Evolutionary conservation across 495 filamentous ascomycete genomes (phyloP), one percentile per base, ranked within the genome.

Genomic region (Penicillium cinerascens): DNA sequence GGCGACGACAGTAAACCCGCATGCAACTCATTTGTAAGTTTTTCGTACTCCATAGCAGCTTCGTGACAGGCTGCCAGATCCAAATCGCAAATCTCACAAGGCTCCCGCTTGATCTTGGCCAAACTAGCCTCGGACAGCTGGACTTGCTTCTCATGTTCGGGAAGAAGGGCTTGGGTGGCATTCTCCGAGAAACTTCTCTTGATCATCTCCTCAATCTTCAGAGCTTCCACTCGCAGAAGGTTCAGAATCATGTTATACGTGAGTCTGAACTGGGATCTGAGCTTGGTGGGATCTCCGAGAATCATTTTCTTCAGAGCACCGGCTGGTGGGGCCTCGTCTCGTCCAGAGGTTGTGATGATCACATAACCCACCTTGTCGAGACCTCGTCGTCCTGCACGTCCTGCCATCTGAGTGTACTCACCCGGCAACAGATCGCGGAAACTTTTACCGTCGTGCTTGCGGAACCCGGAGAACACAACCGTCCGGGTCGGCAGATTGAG

Each of bases 231-330:
- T 17, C 93, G 86, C 18, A 98, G 76, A 7, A 98, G 80, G 60
- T 97, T 98, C 40, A 98, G 77, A 37, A 98, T 98, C 93, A 98
- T 98, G 68, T 96, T 97, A 76, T 98, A 98, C 1, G 93, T 98
- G 37, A 98, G 78, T 52, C 93, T 82, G 77, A 98, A 98, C 64
- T 98, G 95, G 21, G 92, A 97, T 38, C 89, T 81, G 43, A 98
- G 82, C 75, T 96, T 97, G 41, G 89, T 95, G 27, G 93, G 93
- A 60, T 95, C 87, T 44, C 95, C 93, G 6, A 97, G 81, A 54
- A 97, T 97, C 92, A 98, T 98, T 52, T 89, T 84, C 44, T 87
- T 81, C 50, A 98, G 72, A 38, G 88, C 82, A 21, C 75, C 82
- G 26, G 77, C 89, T n/a, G 91, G 87, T 4, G 93, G 95, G 27